These are phyloP conservation scores for Coelastrella sp. DNA, from an alignment of 139 green algal genomes.

Conservation along the genomic window DNA sequence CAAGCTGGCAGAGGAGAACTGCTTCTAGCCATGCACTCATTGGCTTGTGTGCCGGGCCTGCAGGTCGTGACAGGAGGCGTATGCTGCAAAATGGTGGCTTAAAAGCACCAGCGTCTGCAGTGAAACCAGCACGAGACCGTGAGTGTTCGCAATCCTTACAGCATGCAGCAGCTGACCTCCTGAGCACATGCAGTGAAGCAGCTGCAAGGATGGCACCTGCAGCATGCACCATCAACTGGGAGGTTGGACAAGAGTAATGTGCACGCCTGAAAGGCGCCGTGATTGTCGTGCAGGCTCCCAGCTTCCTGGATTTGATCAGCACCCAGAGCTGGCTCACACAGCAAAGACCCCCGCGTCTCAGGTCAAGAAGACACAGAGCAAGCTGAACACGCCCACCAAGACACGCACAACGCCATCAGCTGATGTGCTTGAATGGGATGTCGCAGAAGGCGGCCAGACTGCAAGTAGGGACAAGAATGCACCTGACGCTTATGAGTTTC, in stretches of 20 bases:
- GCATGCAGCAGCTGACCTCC: not conserved
- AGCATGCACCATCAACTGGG: too few species aligned
- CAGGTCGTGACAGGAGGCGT: not conserved
- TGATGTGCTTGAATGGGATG: not conserved
- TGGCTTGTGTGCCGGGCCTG: not conserved
- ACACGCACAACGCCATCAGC: not conserved
- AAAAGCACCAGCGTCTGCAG: not conserved
- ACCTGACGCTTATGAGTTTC: constrained; percentile 16
- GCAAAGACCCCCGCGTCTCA: not conserved
- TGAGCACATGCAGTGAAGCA: too few species aligned
- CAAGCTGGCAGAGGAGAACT: too few species aligned
- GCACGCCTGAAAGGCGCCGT: too few species aligned
- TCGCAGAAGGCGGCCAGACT: not conserved
- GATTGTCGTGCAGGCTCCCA: not conserved
- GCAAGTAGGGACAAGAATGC: not conserved
- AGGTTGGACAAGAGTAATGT: too few species aligned
- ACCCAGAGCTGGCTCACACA: not conserved
- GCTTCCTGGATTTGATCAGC: not conserved
- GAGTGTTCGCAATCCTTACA: not conserved
- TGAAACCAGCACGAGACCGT: not conserved
- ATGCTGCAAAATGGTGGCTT: not conserved
- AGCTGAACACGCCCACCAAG: constrained; percentile 41
- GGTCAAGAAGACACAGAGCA: constrained; percentile 10
- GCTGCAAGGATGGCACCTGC: too few species aligned
- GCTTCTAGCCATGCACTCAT: not conserved